phyloP scores from a whole-genome alignment of 1,284 basidiomycete species.

The Ustilago trichophora region DNA sequence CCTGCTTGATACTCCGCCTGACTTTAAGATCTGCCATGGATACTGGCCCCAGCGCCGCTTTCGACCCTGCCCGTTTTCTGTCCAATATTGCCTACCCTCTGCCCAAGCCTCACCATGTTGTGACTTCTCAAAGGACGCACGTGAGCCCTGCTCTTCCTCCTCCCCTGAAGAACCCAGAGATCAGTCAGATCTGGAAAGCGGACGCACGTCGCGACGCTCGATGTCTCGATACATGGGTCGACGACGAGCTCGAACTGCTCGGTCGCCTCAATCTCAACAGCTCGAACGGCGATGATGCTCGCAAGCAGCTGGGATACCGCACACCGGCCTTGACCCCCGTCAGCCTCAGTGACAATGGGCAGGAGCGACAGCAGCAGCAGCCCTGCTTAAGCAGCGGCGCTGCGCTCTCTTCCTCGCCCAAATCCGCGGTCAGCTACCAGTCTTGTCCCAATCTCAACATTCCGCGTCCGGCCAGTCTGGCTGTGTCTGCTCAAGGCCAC shows the following conservation, averaged over 20 bases:
- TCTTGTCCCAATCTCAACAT: not conserved
- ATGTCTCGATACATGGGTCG: no score
- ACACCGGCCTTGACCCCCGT: no score
- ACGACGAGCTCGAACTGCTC: not conserved
- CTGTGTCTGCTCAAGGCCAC: not conserved
- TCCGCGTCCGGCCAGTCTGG: conserved; percentile 5
- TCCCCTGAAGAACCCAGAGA: not conserved
- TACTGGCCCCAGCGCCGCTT: not conserved
- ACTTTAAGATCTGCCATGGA: not conserved
- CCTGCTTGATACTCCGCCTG: no score
- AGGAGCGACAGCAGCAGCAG: no score
- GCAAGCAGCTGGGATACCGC: no score
- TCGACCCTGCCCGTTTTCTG: not conserved
- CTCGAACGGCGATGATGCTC: no score
- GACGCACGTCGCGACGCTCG: not conserved
- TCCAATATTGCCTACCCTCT: not conserved
- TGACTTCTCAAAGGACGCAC: not conserved
- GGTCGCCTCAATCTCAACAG: conserved; percentile 1
- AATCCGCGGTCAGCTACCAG: no score
- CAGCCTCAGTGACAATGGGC: no score
- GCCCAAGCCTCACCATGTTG: not conserved
- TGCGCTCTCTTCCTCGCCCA: no score
- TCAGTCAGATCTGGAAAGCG: conserved; percentile 11
- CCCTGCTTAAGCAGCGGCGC: no score
- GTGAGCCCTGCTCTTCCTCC: not conserved